phyloP scores from a whole-genome alignment of 352 stramenopile species.

The Globisporangium rhizosaccharum region DNA sequence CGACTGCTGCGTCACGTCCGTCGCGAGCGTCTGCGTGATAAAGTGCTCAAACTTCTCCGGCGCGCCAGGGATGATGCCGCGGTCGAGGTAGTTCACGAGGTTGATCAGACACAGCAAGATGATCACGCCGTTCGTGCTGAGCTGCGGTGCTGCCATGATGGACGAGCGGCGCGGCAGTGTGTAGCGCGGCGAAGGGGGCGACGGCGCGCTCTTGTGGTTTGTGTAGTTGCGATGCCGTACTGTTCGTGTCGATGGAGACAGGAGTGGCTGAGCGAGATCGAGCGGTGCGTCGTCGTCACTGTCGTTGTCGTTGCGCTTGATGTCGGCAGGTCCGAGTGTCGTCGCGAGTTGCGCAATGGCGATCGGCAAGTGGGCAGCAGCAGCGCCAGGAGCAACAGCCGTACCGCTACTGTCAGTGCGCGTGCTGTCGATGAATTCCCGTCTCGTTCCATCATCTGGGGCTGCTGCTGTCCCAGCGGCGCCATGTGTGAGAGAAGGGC shows the following conservation, averaged over 20 bases:
- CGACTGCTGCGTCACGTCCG: slow-evolving; percentile 54
- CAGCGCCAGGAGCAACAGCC: background rate
- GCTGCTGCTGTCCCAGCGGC: background rate
- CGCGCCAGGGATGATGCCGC: slow-evolving; percentile 92
- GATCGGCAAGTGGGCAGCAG: background rate
- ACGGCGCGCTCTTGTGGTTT: background rate
- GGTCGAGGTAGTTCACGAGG: slow-evolving; percentile 93
- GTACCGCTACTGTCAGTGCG: background rate
- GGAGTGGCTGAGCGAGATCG: slow-evolving; percentile 5
- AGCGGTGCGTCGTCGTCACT: background rate
- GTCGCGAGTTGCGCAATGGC: slow-evolving; percentile 5
- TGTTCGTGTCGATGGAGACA: background rate
- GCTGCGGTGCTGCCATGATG: slow-evolving; percentile 13
- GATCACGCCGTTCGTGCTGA: slow-evolving; percentile 62
- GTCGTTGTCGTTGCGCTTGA: background rate
- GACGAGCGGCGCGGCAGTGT: too few species aligned
- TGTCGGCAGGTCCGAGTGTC: background rate
- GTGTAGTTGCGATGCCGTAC: background rate
- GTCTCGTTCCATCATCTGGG: background rate
- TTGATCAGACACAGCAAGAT: slow-evolving; percentile 88
- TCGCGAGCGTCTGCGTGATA: slow-evolving; percentile 71
- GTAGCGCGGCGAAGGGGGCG: background rate
- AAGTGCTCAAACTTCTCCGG: slow-evolving; percentile 91
- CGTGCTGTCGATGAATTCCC: too few species aligned
- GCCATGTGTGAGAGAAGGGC: background rate